Evolutionary conservation across 345 rosid genomes (phyloP), one percentile per base, ranked within the genome.

Genomic region (Brassica juncea): DNA sequence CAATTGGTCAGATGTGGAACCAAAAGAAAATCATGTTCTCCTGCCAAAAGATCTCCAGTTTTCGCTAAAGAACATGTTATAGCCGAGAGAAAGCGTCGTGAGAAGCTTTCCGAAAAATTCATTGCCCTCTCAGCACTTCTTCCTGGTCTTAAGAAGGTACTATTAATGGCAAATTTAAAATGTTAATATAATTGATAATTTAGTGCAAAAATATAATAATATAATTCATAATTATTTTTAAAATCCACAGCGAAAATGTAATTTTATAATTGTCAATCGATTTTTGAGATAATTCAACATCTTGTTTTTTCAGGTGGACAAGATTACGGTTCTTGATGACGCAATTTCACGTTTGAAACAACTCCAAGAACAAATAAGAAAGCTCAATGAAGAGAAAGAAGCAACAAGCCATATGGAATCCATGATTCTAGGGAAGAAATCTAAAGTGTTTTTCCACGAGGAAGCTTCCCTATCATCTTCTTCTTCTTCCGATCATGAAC

Each of bases 61-160:
- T 80, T 83, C 66, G 89, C 92, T 8, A 86, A 86, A 76, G 98
- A 93, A 64, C 97, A 93, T 78, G 88, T 93, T 6, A 60, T 91
- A 16, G 94, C 98, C 1, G 98, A 93, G 80, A 82, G 97, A 82
- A 89, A 91, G 72, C 86, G 98, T 2, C 86, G 98, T 28, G 93
- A 91, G 76, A 90, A 85, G 83, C 91, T 93, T 65, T 87, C 85
- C 71, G 87, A 89, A 77, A 82, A 84, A 5, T 87, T 93, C 73
- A 84, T 93, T 25, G 87, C 93, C 55, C 93, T 93, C 52, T 90
- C 94, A 0, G 83, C 90, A 62, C 80, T 93, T 32, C 83, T 93
- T 74, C 98, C 97, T 2, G 94, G 91, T 28, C 89, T 91, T 2
- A 93, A 86, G 63, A 93, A 93, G 83, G 80, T 80, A 80, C 15